phyloP scores from a whole-genome alignment of 208 protist species.

The Leishmania turanica region DNA sequence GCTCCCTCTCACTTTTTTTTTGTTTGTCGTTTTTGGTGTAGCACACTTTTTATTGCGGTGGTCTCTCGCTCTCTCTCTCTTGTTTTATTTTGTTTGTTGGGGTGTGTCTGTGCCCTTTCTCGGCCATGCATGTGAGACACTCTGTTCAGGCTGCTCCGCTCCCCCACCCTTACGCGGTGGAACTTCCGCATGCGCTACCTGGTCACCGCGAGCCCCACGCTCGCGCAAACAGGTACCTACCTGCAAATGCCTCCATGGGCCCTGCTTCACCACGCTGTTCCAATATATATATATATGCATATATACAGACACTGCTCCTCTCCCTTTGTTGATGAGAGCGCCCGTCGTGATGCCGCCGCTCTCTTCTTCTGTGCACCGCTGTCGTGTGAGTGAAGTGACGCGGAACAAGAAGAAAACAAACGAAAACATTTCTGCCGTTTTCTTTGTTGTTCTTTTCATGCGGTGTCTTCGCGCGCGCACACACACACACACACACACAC shows the following conservation, averaged over 20 bases:
- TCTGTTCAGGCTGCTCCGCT: background rate
- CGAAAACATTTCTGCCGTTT: background rate
- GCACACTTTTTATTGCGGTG: background rate
- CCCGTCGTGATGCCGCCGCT: background rate
- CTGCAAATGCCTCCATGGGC: background rate
- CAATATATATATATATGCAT: background rate
- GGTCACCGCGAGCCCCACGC: background rate
- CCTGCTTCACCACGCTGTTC: background rate
- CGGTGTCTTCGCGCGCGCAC: background rate
- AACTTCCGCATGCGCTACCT: background rate
- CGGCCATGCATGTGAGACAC: background rate
- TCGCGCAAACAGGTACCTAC: background rate
- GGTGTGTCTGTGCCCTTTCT: background rate
- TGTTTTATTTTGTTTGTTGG: background rate
- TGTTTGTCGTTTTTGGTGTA: no score
- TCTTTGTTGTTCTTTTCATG: background rate
- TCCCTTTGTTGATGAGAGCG: background rate
- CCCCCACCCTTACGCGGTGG: background rate
- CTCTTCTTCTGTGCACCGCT: background rate
- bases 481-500: background rate
- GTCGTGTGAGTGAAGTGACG: background rate
- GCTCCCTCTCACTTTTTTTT: background rate
- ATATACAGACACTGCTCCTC: background rate
- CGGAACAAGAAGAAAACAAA: background rate
- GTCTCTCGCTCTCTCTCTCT: background rate